Evolutionary conservation across 345 rosid species (phyloP), one percentile per base, ranked within the genome.

Genomic region (Ceriops tagal): DNA sequence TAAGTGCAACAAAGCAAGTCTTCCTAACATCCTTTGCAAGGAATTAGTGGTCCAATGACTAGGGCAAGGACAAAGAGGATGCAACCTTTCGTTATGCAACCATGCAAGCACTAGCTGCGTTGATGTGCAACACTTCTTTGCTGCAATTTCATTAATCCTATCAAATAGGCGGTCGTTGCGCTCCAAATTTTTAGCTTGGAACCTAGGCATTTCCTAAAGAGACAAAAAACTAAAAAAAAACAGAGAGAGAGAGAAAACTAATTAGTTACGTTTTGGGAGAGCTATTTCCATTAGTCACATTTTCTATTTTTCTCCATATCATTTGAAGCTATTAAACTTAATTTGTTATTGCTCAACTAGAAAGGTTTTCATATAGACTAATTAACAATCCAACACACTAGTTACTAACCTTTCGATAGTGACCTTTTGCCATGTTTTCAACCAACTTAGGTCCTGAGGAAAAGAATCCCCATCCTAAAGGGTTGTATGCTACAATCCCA

Each of bases 401-500:
- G 10, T 35, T 35, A 61, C 74, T 53, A 26, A 71, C 89, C 89
- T 65, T 73, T 65, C 89, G 70, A 27, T 24, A 76, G 59, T 85
- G 88, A 18, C 72, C 68, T 21, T 79, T 24, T 0, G 73, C 69
- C 0, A 88, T 24, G 62, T 66, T 76, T 53, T 88, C 88, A 61
- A 75, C 35, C 19, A 88, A 24, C 53, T 85, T 80, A 10, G 88
- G 74, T 68, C 92, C 88, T 3, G 71, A 31, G 61, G 87, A 81
- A 1, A 88, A 74, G 79, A 88, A 88, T 2, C 88, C 89, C 58
- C 85, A 62, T 53, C 89, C 89, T 3, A 87, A 64, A 53, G 86
- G 87, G 65, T 87, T 80, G 62, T 83, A 87, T 0, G 88, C 81
- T 22, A 87, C 88, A 65, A 87, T 81, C n/a, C 88, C 84, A 5